Evolutionary conservation across 108 stramenopile species (phyloP).

Genomic region (Discostella stelligeroides): DNA sequence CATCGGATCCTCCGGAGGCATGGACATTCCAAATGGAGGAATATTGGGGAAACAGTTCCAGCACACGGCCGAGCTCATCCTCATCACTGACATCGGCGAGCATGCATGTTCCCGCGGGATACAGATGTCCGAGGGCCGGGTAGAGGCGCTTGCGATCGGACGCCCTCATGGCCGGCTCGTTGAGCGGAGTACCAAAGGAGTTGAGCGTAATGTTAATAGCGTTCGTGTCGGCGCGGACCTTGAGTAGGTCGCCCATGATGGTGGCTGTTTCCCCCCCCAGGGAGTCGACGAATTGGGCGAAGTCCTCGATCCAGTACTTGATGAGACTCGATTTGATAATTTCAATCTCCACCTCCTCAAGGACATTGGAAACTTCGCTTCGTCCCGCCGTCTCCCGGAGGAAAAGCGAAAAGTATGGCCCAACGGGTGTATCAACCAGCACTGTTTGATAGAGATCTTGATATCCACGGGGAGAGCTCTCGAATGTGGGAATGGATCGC

Average conservation of each 20-base stretch:
- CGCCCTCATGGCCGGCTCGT: constrained; percentile 94
- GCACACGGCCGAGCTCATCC: constrained; percentile 86
- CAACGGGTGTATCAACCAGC: constrained; percentile 98
- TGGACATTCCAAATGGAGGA: constrained; percentile 93
- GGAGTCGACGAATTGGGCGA: constrained; percentile 76
- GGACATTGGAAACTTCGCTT: constrained; percentile 84
- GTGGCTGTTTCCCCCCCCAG: constrained; percentile 94
- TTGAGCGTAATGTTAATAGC: constrained; percentile 99
- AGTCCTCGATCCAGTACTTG: constrained; percentile 99
- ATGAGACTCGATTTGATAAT: constrained; percentile 98
- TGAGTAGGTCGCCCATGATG: constrained; percentile 96
- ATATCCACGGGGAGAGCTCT: constrained; percentile 91
- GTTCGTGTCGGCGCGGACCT: constrained; percentile 96
- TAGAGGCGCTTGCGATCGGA: constrained; percentile 95
- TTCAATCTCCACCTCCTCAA: constrained; percentile 98
- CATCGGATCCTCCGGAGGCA: constrained; percentile 72
- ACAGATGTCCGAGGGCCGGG: constrained; percentile 96
- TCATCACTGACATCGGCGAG: constrained; percentile 91
- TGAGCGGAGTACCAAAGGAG: constrained; percentile 95
- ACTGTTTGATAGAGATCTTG: constrained; percentile 98
- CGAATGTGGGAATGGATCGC: constrained; percentile 97
- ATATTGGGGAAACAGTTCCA: constrained; percentile 92
- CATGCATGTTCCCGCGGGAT: constrained; percentile 95
- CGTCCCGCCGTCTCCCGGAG: constrained; percentile 75
- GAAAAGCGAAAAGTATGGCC: constrained; percentile 93